Evolutionary conservation across 73 alveolate species (phyloP).

Genomic region (Paramecium primaurelia): DNA sequence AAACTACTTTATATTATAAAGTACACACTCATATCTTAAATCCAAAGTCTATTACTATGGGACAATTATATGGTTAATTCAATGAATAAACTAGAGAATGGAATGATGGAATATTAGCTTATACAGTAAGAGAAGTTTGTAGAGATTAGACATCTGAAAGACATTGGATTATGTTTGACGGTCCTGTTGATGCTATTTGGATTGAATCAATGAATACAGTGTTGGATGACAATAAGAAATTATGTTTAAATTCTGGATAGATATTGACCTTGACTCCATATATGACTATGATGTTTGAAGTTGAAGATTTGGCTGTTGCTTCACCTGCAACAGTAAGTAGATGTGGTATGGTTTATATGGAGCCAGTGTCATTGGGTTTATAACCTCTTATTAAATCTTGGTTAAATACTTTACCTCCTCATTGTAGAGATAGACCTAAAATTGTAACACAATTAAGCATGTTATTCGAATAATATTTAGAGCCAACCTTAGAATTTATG

Average conservation of each 20-base stretch:
- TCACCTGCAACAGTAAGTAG: conserved; percentile 96
- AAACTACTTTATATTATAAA: conserved; percentile 79
- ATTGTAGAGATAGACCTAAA: conserved; percentile 27
- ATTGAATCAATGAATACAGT: conserved; percentile 97
- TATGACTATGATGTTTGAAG: conserved; percentile 97
- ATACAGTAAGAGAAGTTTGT: conserved; percentile 68
- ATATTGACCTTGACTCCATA: conserved; percentile 84
- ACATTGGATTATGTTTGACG: conserved; percentile 97
- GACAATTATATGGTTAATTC: conserved; percentile 75
- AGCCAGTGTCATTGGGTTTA: conserved; percentile 51
- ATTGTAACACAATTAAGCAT: conserved; percentile 63
- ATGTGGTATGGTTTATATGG: conserved; percentile 96
- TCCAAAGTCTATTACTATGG: conserved; percentile 82
- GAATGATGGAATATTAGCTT: conserved; percentile 81
- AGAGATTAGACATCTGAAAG: conserved; percentile 52
- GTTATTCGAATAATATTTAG: conserved; percentile 81
- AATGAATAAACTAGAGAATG: conserved; percentile 87
- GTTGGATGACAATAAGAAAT: conserved; percentile 94
- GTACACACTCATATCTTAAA: conserved; percentile 61
- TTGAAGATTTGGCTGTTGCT: conserved; percentile 91
- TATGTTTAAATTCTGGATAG: conserved; percentile 85
- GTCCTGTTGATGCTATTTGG: conserved; percentile 99
- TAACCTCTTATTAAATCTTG: conserved; percentile 14
- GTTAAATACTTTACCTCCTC: conserved; percentile 6
- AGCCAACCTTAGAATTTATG: conserved; percentile 71